Evolutionary conservation across 441 rosid genomes (phyloP).

Genomic region (Erodium trifolium): DNA sequence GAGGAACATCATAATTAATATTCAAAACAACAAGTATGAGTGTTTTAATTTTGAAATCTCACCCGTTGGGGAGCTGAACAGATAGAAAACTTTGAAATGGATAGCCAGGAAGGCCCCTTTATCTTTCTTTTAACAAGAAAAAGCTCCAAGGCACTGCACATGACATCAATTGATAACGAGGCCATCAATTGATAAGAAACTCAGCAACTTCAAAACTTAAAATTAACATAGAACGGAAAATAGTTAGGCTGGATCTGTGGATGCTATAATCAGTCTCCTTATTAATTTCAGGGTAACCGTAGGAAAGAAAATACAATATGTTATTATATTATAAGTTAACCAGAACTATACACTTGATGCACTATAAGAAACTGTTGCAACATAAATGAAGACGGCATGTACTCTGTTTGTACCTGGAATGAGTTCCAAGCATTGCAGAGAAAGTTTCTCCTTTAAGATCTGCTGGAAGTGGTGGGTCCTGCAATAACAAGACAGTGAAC

Average conservation of each 20-base stretch:
- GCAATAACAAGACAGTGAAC: conserved; percentile 18
- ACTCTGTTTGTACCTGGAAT: conserved; percentile 51
- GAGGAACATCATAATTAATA: conserved; percentile 9
- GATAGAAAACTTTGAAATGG: conserved; percentile 59
- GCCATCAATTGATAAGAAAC: conserved; percentile 8
- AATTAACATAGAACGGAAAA: neutral
- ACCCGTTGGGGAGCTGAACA: conserved; percentile 71
- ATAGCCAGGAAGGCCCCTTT: conserved; percentile 92
- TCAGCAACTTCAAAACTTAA: neutral
- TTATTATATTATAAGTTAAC: neutral
- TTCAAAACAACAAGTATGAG: conserved; percentile 11
- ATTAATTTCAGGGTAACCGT: neutral
- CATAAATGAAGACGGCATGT: neutral
- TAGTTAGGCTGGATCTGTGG: neutral
- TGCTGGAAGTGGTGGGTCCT: conserved; percentile 89
- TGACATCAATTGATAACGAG: conserved; percentile 11
- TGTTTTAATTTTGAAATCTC: conserved; percentile 25
- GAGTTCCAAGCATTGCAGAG: conserved; percentile 74
- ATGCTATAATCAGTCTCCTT: neutral
- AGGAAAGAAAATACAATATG: neutral
- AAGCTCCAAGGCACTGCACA: conserved; percentile 90
- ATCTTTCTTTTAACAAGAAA: conserved; percentile 82
- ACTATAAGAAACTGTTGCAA: neutral
- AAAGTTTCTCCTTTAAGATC: conserved; percentile 79
- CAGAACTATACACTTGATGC: neutral